These are phyloP conservation scores for Nicotiana sylvestris DNA, from an alignment of 257 asterid genomes.

Conservation along the genomic window DNA sequence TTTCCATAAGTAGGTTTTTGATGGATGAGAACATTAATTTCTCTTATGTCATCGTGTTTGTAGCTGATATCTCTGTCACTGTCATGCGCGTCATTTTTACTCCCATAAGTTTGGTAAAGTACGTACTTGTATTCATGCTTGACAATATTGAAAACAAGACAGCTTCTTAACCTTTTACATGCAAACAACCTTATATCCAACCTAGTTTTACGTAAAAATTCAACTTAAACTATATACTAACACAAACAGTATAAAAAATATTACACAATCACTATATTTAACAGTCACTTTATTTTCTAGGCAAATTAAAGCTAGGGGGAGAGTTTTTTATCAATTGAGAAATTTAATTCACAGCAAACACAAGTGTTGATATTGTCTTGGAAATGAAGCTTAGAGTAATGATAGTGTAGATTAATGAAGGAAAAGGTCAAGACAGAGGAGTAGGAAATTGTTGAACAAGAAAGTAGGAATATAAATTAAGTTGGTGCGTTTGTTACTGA, in stretches of 20 bases:
- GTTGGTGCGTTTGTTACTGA: constrained; percentile 30
- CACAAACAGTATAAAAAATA: too few species aligned
- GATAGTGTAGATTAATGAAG: neutral
- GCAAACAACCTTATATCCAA: neutral
- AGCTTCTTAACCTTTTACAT: neutral
- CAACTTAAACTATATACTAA: too few species aligned
- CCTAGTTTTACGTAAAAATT: neutral
- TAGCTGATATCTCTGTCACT: neutral
- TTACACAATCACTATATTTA: too few species aligned
- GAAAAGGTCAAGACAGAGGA: neutral
- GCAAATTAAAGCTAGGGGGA: too few species aligned
- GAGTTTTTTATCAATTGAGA: too few species aligned
- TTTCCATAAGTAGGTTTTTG: neutral
- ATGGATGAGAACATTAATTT: neutral
- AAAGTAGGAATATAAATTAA: neutral
- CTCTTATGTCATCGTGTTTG: neutral
- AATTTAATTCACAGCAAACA: neutral
- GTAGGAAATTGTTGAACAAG: constrained; percentile 33
- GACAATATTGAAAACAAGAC: neutral
- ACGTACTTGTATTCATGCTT: neutral
- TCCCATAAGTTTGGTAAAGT: neutral
- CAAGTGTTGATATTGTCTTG: neutral
- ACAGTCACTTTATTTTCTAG: too few species aligned
- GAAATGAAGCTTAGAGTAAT: neutral
- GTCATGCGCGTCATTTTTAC: neutral